phyloP scores from a whole-genome alignment of 805 yeast genomes.

The Debaryomyces hansenii region DNA sequence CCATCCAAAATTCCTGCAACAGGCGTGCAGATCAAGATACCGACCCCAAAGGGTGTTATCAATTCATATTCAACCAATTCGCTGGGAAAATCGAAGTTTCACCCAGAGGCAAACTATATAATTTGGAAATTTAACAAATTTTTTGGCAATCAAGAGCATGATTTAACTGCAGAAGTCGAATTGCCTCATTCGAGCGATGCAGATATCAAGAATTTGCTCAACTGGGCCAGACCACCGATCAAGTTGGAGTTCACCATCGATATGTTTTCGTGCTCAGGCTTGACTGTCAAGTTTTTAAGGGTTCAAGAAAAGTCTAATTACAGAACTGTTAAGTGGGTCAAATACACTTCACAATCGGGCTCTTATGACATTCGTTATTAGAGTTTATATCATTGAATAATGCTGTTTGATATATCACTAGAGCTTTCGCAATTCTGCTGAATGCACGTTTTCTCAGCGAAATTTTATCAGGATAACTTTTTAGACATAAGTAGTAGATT shows the following conservation, averaged over 20 bases:
- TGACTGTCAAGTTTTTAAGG: conserved; percentile 69
- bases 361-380: conserved; percentile 76
- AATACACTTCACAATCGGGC: conserved; percentile 74
- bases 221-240: conserved; percentile 77
- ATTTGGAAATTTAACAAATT: conserved; percentile 72
- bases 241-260: conserved; percentile 64
- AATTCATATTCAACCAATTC: conserved; percentile 34
- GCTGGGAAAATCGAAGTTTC: conserved; percentile 69
- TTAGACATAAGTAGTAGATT: not conserved
- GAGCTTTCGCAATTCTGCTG: not conserved
- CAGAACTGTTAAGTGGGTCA: conserved; percentile 83
- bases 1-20: conserved; percentile 60
- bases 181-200: conserved; percentile 27
- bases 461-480: not conserved
- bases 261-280: conserved; percentile 77
- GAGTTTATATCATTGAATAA: conserved; percentile 5
- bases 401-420: not conserved
- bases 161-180: conserved; percentile 52
- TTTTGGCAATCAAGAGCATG: conserved; percentile 63
- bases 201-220: conserved; percentile 20
- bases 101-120: conserved; percentile 62
- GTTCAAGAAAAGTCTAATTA: conserved; percentile 62
- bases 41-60: conserved; percentile 54
- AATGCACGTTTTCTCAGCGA: not conserved
- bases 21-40: conserved; percentile 62